These are phyloP conservation scores for Aspergillus texensis DNA, from an alignment of 2,329 filamentous ascomycete species.

Conservation along the genomic window DNA sequence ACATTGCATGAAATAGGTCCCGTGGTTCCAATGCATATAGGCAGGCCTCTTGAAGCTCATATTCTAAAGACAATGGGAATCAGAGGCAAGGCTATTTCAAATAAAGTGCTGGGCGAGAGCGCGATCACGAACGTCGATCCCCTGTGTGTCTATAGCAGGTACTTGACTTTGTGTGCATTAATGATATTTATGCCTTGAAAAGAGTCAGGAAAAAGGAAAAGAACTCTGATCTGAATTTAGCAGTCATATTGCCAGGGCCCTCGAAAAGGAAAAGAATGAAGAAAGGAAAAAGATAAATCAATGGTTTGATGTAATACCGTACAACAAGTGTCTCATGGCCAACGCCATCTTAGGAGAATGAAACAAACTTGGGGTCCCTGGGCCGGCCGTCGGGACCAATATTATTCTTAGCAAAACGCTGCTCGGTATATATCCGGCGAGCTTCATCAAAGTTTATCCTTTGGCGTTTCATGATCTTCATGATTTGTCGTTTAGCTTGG, in stretches of 20 bases:
- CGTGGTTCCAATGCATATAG: neutral
- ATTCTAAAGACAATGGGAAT: neutral
- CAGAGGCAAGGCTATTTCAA: neutral
- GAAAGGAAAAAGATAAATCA: neutral
- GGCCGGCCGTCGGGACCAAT: slow-evolving; percentile 88
- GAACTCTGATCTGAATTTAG: neutral
- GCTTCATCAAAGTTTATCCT: slow-evolving; percentile 89
- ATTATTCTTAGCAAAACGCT: slow-evolving; percentile 80
- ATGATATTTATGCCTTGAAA: neutral
- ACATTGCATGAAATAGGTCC: neutral
- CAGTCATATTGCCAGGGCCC: neutral
- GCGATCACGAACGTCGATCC: neutral
- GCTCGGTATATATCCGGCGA: slow-evolving; percentile 80
- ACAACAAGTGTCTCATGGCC: slow-evolving; percentile 5
- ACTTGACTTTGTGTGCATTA: neutral
- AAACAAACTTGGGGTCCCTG: slow-evolving; percentile 92
- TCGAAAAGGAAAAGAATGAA: neutral
- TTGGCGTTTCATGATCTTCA: slow-evolving; percentile 85
- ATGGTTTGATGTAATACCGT: slow-evolving; percentile 9
- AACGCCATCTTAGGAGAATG: slow-evolving; percentile 66
- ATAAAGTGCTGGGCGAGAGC: neutral
- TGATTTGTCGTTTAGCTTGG: slow-evolving; percentile 76
- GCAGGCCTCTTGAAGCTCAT: neutral
- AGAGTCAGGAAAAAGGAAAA: neutral
- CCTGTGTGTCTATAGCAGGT: neutral